phyloP scores from a whole-genome alignment of 257 asterid genomes.

The Solanum neorickii region DNA sequence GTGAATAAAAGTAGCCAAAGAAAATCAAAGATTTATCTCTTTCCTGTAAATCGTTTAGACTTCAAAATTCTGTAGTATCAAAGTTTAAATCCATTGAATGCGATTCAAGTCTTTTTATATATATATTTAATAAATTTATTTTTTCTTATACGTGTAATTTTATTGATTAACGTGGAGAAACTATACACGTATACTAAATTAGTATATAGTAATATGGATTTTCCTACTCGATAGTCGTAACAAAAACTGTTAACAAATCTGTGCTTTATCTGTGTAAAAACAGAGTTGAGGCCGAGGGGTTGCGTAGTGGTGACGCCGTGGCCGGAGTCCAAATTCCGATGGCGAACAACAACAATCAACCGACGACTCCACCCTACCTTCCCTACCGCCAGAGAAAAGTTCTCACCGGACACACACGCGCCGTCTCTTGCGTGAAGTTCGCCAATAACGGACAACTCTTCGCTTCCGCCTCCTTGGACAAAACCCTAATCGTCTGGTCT shows the following conservation, averaged over 20 bases:
- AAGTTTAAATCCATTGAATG: not conserved
- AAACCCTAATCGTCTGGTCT: slow-evolving; percentile 73
- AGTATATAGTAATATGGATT: not conserved
- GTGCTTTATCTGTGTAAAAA: no score
- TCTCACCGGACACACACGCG: slow-evolving; percentile 45
- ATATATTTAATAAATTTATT: no score
- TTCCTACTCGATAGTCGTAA: not conserved
- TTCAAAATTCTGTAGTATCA: no score
- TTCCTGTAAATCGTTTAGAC: not conserved
- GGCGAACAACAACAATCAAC: slow-evolving; percentile 29
- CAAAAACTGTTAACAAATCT: not conserved
- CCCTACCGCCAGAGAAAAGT: slow-evolving; percentile 53
- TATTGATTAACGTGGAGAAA: not conserved
- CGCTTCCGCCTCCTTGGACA: slow-evolving; percentile 85
- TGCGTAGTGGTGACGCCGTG: not conserved
- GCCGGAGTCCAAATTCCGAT: not conserved
- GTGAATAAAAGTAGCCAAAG: not conserved
- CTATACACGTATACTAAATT: not conserved
- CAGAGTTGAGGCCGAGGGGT: not conserved
- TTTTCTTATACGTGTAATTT: not conserved
- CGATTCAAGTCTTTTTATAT: not conserved
- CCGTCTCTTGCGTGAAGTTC: slow-evolving; percentile 70
- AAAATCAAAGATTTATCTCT: not conserved
- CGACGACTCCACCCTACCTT: slow-evolving; percentile 22
- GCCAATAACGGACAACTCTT: slow-evolving; percentile 66